phyloP scores from a whole-genome alignment of 768 basidiomycete species.

The Pisolithus marmoratus region DNA sequence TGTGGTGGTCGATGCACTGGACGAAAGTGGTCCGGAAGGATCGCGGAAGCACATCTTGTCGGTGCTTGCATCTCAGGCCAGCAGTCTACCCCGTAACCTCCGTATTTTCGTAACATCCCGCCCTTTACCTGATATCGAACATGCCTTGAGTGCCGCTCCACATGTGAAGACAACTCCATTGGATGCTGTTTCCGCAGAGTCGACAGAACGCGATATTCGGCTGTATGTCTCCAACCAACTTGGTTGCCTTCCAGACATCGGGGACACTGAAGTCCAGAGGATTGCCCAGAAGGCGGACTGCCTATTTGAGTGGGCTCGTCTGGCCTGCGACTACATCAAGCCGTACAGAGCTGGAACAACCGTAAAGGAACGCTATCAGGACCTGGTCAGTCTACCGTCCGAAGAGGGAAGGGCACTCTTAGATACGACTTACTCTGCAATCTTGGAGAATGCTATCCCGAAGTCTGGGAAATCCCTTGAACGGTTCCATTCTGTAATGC shows the following conservation, averaged over 20 bases:
- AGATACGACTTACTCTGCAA: background rate
- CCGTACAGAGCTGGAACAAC: background rate
- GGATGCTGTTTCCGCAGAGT: background rate
- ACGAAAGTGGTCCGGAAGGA: background rate
- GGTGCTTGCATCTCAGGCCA: no score
- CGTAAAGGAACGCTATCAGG: background rate
- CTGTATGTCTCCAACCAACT: background rate
- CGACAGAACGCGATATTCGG: background rate
- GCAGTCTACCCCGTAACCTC: no score
- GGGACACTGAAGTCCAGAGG: background rate
- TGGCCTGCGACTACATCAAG: conserved; percentile 11
- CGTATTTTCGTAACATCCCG: no score
- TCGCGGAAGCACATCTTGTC: no score
- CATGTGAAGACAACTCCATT: no score
- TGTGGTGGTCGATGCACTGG: background rate
- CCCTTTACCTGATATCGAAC: no score
- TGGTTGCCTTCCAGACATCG: background rate
- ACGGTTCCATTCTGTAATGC: background rate
- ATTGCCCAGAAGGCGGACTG: conserved; percentile 11
- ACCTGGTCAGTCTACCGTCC: background rate
- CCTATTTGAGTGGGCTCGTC: conserved; percentile 18
- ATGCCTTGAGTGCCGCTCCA: no score
- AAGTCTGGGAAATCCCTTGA: background rate
- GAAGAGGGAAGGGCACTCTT: background rate
- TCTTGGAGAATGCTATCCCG: background rate